Percentiles rank a stretch among this genome's conserved stretches.
These are phyloP conservation scores for Geotrichum fermentans DNA, from an alignment of 1,139 yeast species.

Conservation along the genomic window DNA sequence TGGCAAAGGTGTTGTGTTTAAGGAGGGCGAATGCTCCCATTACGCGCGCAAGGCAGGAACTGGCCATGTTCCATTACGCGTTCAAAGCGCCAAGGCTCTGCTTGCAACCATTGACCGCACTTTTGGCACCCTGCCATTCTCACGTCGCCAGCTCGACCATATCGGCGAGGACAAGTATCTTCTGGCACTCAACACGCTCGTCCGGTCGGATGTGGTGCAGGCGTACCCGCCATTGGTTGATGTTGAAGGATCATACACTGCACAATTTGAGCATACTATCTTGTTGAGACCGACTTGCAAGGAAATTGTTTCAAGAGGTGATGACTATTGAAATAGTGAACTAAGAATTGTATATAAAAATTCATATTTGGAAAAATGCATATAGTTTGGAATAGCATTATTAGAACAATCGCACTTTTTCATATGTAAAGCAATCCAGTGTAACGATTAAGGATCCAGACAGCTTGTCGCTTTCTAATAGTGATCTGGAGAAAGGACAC, in stretches of 20 bases:
- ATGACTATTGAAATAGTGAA: slow-evolving; percentile 54
- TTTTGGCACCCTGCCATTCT: slow-evolving; percentile 94
- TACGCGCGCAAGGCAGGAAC: slow-evolving; percentile 62
- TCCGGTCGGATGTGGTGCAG: slow-evolving; percentile 77
- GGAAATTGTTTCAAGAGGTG: slow-evolving; percentile 93
- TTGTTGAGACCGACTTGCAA: slow-evolving; percentile 84
- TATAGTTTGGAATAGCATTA: not conserved
- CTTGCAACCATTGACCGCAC: slow-evolving; percentile 64
- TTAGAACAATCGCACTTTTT: not conserved
- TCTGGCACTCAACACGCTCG: slow-evolving; percentile 81
- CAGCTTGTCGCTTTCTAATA: no score
- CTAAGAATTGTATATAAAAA: not conserved
- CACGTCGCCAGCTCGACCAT: slow-evolving; percentile 88
- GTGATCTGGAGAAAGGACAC: no score
- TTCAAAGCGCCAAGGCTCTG: slow-evolving; percentile 60
- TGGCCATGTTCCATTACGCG: slow-evolving; percentile 48
- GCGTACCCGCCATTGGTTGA: slow-evolving; percentile 93
- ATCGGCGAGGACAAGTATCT: slow-evolving; percentile 88
- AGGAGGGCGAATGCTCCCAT: slow-evolving; percentile 90
- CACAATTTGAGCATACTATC: slow-evolving; percentile 92
- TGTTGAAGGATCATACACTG: slow-evolving; percentile 78
- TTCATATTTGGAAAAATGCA: not conserved
- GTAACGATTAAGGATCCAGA: no score
- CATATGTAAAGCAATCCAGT: no score
- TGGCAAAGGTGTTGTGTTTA: slow-evolving; percentile 82